Percentiles rank a stretch among this genome's conserved stretches.
Conservation (phyloP, 1,284 basidiomycete genomes). For the Apiotrichum laibachii region DNA sequence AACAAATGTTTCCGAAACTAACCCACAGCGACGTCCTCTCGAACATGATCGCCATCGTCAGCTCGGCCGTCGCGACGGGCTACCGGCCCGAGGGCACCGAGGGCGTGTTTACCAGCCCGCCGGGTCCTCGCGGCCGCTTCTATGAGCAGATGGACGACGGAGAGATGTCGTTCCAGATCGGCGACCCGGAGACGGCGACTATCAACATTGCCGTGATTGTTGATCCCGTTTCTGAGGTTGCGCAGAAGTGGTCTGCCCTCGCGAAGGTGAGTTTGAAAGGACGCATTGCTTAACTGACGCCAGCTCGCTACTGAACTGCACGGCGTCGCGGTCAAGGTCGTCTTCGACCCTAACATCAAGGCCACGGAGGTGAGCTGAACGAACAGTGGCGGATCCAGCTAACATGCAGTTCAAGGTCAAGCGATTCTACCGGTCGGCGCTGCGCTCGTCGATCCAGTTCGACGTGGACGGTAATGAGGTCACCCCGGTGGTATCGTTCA, state of each 20-base stretch:
- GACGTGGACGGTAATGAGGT: slow-evolving; percentile 59
- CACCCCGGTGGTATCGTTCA: slow-evolving; percentile 51
- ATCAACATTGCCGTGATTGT: slow-evolving; percentile 72
- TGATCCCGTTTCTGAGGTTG: slow-evolving; percentile 79
- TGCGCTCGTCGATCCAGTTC: slow-evolving; percentile 63
- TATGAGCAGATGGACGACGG: slow-evolving; percentile 62
- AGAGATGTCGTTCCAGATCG: slow-evolving; percentile 69
- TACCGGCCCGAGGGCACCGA: slow-evolving; percentile 66
- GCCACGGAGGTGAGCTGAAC: slow-evolving; percentile 61
- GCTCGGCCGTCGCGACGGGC: slow-evolving; percentile 66
- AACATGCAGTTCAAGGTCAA: slow-evolving; percentile 73
- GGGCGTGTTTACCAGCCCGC: slow-evolving; percentile 66
- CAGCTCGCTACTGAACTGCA: slow-evolving; percentile 53
- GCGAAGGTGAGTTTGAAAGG: slow-evolving; percentile 58
- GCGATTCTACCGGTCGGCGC: slow-evolving; percentile 84
- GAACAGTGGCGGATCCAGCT: no score
- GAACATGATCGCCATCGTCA: slow-evolving; percentile 62
- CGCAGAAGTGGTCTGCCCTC: slow-evolving; percentile 79
- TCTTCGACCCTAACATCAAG: slow-evolving; percentile 67
- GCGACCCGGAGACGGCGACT: slow-evolving; percentile 64
- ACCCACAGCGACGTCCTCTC: slow-evolving; percentile 57
- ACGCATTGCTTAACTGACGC: slow-evolving; percentile 1
- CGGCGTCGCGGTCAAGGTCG: slow-evolving; percentile 64
- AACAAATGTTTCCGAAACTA: slow-evolving; percentile 5
- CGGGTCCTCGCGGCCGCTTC: slow-evolving; percentile 54